Base-by-base conservation (phyloP, 208 protist genomes). In the Trypanosomatidae sp. region DNA sequence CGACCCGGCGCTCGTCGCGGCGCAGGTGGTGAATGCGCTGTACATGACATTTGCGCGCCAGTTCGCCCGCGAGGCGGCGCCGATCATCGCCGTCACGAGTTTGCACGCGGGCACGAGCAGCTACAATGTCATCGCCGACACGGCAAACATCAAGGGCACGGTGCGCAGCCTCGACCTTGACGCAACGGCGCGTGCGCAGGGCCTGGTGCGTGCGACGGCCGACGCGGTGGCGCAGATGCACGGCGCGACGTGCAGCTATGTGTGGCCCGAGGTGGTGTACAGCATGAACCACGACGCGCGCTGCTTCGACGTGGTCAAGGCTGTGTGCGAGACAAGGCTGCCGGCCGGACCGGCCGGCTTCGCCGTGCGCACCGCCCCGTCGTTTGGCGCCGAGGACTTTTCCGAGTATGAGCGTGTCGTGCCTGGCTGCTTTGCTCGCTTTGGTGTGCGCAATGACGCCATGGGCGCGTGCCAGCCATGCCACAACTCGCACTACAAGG, bases 71-170 rank as follows among this genome's bases (percentile, higher is more conserved):
- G 43, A 60, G 33, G 61, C 56, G 28, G 60, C 66, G 41, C 67
- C 67, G 3, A 63, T 77, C 42, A 49, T 80, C 19, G 67, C 58
- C 33, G 53, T 85, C 16, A 62, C 71, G 22, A 69, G 59, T 24
- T 63, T 85, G 43, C 47, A 63, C 3, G 39, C 62, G 20, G 64
- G 71, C 8, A 70, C 61, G 33, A 66, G 66, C 35, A 77, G 58
- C 53, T 75, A 71, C 53, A 80, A 76, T 48, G 70, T 79, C 18
- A 79, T 80, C 38, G 66, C 66, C 11, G 60, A 77, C 45, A 76
- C 43, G 30, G 66, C 70, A 2, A 56, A 71, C 15, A 43, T 77
- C 24, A 50, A 59, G 0, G 75, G 70, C 40, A 79, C 66, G 22
- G 51, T 78, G 27, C 66, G 69, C 13, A 69, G 53, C n/a, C 52